Conservation (phyloP, 768 basidiomycete species). For the Pleurotus tuber-regium region DNA sequence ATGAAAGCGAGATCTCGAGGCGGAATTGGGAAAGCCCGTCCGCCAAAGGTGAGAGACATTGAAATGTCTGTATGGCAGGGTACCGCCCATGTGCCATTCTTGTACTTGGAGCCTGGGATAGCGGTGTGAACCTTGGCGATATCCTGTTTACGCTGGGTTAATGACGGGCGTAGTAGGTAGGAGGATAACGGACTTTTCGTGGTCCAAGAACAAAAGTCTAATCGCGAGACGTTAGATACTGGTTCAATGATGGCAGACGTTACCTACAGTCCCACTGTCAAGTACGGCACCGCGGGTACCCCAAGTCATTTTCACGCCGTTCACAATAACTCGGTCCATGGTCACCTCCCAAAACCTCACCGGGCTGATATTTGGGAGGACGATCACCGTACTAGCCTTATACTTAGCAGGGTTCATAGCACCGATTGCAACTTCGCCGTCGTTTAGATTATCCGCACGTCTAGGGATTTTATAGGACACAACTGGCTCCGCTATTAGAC, state of each 20-base stretch:
- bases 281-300: constrained; percentile 65
- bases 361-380: constrained; percentile 46
- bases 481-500: constrained; percentile 51
- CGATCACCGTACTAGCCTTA: constrained; percentile 41
- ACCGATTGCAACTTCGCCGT: constrained; percentile 62
- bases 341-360: constrained; percentile 66
- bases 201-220: constrained; percentile 5
- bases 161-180: not conserved
- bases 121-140: constrained; percentile 34
- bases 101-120: constrained; percentile 40
- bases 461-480: constrained; percentile 69
- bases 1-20: constrained; percentile 62
- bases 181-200: not conserved
- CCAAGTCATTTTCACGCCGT: constrained; percentile 42
- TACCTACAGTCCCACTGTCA: constrained; percentile 41
- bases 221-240: not conserved
- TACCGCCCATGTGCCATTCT: constrained; percentile 48
- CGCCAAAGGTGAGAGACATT: constrained; percentile 49
- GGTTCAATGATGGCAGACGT: not conserved
- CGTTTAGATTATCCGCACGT: constrained; percentile 49
- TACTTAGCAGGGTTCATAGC: constrained; percentile 57
- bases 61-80: constrained; percentile 41
- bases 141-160: not conserved
- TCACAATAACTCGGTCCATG: constrained; percentile 46
- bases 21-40: constrained; percentile 51